Evolutionary conservation across 768 basidiomycete genomes (phyloP).

Genomic region (Infundibulicybe gibba): DNA sequence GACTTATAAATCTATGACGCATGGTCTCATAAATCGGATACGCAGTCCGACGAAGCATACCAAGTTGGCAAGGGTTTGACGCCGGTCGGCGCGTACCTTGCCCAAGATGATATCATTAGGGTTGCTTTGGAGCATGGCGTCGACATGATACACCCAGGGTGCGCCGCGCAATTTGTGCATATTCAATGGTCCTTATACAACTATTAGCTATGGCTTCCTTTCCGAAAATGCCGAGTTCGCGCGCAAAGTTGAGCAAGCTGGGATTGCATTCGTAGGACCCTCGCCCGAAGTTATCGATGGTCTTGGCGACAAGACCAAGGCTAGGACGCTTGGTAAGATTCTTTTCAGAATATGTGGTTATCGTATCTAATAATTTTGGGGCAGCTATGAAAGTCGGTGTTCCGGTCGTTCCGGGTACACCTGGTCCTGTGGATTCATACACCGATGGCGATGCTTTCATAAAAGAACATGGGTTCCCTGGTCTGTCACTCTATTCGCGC

Average conservation of each 20-base stretch:
- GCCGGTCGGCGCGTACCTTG: slow-evolving; percentile 95
- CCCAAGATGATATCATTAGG: slow-evolving; percentile 95
- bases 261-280: slow-evolving; percentile 95
- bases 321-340: slow-evolving; percentile 71
- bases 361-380: slow-evolving; percentile 6
- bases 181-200: background rate
- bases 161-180: slow-evolving; percentile 14
- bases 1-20: slow-evolving; percentile 5
- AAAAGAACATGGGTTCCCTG: slow-evolving; percentile 94
- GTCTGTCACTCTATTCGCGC: slow-evolving; percentile 29
- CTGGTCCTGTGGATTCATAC: slow-evolving; percentile 85
- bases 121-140: slow-evolving; percentile 98
- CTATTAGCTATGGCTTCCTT: slow-evolving; percentile 87
- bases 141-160: slow-evolving; percentile 99
- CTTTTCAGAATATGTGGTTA: slow-evolving; percentile 5
- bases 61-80: slow-evolving; percentile 96
- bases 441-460: slow-evolving; percentile 84
- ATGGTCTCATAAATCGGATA: slow-evolving; percentile 26
- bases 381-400: slow-evolving; percentile 87
- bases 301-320: slow-evolving; percentile 98
- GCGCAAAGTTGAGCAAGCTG: slow-evolving; percentile 96
- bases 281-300: slow-evolving; percentile 95
- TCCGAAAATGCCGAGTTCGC: slow-evolving; percentile 97
- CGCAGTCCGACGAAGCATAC: slow-evolving; percentile 95
- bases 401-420: slow-evolving; percentile 96